Evolutionary conservation across 768 basidiomycete species (phyloP), one percentile per base, ranked within the genome.

Genomic region (Pleurotus tuber-regium): DNA sequence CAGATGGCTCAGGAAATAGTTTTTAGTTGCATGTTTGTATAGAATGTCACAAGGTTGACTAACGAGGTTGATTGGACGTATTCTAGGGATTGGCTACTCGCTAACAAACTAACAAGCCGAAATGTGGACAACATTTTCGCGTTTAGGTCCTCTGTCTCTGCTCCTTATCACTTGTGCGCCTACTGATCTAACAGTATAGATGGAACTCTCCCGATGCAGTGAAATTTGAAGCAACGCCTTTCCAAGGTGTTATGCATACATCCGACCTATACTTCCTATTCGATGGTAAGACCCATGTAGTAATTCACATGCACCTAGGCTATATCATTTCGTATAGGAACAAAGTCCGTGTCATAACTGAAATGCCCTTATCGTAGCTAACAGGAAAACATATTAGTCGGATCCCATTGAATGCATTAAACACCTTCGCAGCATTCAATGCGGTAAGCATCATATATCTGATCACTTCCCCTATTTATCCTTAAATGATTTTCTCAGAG

Each of bases 131-230:
- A 69, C 43, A 63, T 70, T 1, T 75, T 62, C 55, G 55, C 64
- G 12, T 75, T 51, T 50, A 68, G 68, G 73, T 72, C 9, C 5
- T 19, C 12, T 4, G 21, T n/a, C 25, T 36, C n/a, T n/a, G n/a
- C 5, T 42, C 4, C 11, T n/a, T 23, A 19, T 25, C 14, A 10
- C 11, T 48, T n/a, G 30, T 42, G 12, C 4, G 23, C 6, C 25
- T 23, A 14, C 3, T 10, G 24, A 24, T 10, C 6, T 36, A 9
- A 8, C 25, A 7, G 2, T 21, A 5, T 21, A 74, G 74, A 24
- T 76, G 74, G 70, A 70, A 76, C 57, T 69, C 73, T 12, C 71
- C 75, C 16, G 68, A 75, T 54, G 64, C 73, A 2, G 70, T 75
- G 1, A 23, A 71, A 5, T 71, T 60, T 49, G 64, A 71, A 31